phyloP scores from a whole-genome alignment of 768 basidiomycete species.

The Lactifluus piperatus region DNA sequence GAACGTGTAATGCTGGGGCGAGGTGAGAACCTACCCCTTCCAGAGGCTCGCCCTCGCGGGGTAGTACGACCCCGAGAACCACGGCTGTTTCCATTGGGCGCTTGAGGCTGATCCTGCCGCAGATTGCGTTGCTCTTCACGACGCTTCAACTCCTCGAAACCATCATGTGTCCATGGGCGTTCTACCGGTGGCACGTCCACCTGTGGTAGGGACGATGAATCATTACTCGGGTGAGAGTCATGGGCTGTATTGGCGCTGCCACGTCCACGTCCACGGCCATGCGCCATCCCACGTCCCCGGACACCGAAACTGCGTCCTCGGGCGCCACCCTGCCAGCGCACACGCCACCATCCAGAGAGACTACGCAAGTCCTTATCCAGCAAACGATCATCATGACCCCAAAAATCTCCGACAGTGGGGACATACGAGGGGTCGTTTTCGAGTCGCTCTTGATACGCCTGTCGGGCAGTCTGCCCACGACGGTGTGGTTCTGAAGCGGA shows the following conservation, averaged over 20 bases:
- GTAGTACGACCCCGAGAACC: constrained; percentile 35
- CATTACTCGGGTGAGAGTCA: constrained; percentile 14
- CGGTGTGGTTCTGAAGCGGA: constrained; percentile 28
- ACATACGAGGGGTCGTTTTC: constrained; percentile 83
- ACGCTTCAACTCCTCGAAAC: constrained; percentile 79
- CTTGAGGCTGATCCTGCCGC: constrained; percentile 35
- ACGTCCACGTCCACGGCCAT: constrained; percentile 5
- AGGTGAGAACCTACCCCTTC: constrained; percentile 32
- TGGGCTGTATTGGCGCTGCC: constrained; percentile 17
- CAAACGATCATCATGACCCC: constrained; percentile 90
- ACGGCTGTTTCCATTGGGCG: constrained; percentile 39
- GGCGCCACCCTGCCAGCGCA: constrained; percentile 63
- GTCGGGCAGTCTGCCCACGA: constrained; percentile 58
- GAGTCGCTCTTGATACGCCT: constrained; percentile 77
- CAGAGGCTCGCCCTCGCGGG: constrained; percentile 33
- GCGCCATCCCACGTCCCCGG: constrained; percentile 62
- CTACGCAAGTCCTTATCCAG: constrained; percentile 75
- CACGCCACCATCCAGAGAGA: constrained; percentile 84
- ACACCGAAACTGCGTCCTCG: constrained; percentile 47
- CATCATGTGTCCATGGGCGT: constrained; percentile 74
- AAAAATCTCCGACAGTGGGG: constrained; percentile 86
- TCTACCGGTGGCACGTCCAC: constrained; percentile 51
- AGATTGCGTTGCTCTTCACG: constrained; percentile 50
- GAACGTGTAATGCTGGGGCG: constrained; percentile 22
- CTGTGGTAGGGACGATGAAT: constrained; percentile 22